A percentile compares a stretch with the other conserved stretches of the same genome.
Evolutionary conservation across 2,329 filamentous ascomycete genomes (phyloP).

Genomic region (Exophiala phaeomuriformis): DNA sequence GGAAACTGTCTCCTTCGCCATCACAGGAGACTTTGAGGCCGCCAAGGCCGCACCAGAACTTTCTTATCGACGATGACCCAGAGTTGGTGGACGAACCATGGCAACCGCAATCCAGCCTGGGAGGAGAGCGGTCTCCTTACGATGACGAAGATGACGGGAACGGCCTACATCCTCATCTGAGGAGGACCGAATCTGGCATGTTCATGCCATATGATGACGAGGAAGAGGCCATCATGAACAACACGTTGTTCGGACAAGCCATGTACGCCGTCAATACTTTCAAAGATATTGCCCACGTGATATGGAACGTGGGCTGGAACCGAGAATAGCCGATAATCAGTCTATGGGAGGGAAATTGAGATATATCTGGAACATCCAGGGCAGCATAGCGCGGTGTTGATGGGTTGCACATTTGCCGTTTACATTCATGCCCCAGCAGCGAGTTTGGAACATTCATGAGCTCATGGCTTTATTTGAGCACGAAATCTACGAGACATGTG

Average conservation of each 20-base stretch:
- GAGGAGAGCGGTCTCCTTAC: conserved; percentile 17
- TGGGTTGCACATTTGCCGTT: background rate
- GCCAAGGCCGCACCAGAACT: conserved; percentile 57
- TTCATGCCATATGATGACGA: conserved; percentile 76
- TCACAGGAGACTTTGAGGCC: conserved; percentile 78
- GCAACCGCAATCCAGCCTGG: conserved; percentile 32
- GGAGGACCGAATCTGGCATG: conserved; percentile 78
- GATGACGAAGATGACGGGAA: conserved; percentile 48
- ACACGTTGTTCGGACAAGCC: conserved; percentile 67
- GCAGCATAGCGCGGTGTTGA: conserved; percentile 19
- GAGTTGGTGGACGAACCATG: conserved; percentile 43
- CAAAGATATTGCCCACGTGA: conserved; percentile 57
- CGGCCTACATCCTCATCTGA: conserved; percentile 53
- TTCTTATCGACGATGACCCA: conserved; percentile 57
- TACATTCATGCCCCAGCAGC: background rate
- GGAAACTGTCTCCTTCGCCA: conserved; percentile 59
- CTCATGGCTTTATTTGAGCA: too few species aligned
- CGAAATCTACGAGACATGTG: too few species aligned
- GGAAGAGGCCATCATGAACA: conserved; percentile 46
- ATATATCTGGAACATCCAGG: background rate
- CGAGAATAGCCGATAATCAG: conserved; percentile 39
- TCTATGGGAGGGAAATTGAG: background rate
- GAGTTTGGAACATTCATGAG: too few species aligned
- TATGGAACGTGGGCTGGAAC: conserved; percentile 59
- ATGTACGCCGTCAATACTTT: conserved; percentile 68